Base-by-base conservation (phyloP, 305 asterid genomes). In the Petunia hybrid region DNA sequence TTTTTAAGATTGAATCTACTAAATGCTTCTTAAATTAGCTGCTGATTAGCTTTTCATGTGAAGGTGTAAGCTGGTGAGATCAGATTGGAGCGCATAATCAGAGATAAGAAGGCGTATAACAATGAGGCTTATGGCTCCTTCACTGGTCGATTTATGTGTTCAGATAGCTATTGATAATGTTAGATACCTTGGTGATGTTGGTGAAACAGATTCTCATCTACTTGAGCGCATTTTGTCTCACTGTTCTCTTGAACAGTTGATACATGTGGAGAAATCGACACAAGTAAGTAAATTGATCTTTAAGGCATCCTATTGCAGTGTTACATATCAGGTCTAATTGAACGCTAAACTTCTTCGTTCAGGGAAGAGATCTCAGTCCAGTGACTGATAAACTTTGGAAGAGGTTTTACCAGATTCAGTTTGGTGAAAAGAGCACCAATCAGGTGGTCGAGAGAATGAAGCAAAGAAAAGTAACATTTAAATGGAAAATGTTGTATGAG, bases 331-430 rank as follows among this genome's bases (percentile, higher is more conserved):
- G 61, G 36, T 53, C 38, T 14, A 43, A 31, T 77, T 10, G 46
- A 12, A 6, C 38, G 69, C 78, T 57, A 82, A 12, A 82, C 70
- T 43, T 85, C 78, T 80, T 73, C 38, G 87, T 88, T 77, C 86
- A 96, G 98, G 94, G 82, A 79, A 89, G 96, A 83, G 98, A 94
- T 90, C 99, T 97, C 82, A 93, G 96, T 84, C 91, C 94, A 0
- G 89, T 89, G 42, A 94, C 98, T 9, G 87, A 93, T 85, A 85
- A 85, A 80, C 79, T 89, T 13, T 94, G 98, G 98, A 92, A 85
- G 87, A 91, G 76, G 70, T 89, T 92, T 83, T 97, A 85, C 84
- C 87, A 83, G 87, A 82, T 62, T 53, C 79, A 88, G 66, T 97
- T 97, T 87, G 95, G 97, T 75, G 86, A 65, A 35, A 87, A 86